Base-by-base conservation (phyloP, 2,329 filamentous ascomycete species). In the Aspergillus terreus region DNA sequence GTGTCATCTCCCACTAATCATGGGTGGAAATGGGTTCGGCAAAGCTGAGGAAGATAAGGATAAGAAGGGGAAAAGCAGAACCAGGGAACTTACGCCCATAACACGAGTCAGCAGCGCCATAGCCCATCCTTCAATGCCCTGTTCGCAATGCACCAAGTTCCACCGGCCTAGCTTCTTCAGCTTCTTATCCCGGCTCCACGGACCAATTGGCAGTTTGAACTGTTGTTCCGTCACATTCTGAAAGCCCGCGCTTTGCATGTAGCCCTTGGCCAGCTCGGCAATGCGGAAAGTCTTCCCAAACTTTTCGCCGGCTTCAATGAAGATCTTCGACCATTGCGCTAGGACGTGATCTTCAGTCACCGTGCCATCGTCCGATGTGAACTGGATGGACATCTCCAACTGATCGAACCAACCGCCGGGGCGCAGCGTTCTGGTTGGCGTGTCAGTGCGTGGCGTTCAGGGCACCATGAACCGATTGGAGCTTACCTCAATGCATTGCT, bases 91-190 rank as follows among this genome's bases (percentile, higher is more conserved):
- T 54, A 57, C 63, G 49, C 64, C 63, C 58, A 66, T 59, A 17
- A 66, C 58, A 23, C 58, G 62, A 1, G 64, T 66, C 19, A 66
- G 51, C 27, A 68, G 54, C 14, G 62, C 56, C 58, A 68, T 61
- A 10, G 61, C 60, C 66, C 66, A 69, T 17, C 65, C 65, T 44
- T 67, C 64, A 43, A 67, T 55, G 2, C 65, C 63, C 12, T 58
- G 55, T 45, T 69, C 63, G 47, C 60, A 62, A 32, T 64, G 63
- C 7, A 60, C 44, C 10, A 58, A 47, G 12, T 61, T 58, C 58
- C 62, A 65, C 21, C 54, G 51, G 4, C 67, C 67, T n/a, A 68
- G 49, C 21, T 63, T 55, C 49, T 63, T 67, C 47, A 66, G 49
- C 23, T 35, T 50, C n/a, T 55, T 56, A 44, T 66, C 62, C 32